Evolutionary conservation across 208 protist genomes (phyloP).

Genomic region (Wallacemonas rigidus): DNA sequence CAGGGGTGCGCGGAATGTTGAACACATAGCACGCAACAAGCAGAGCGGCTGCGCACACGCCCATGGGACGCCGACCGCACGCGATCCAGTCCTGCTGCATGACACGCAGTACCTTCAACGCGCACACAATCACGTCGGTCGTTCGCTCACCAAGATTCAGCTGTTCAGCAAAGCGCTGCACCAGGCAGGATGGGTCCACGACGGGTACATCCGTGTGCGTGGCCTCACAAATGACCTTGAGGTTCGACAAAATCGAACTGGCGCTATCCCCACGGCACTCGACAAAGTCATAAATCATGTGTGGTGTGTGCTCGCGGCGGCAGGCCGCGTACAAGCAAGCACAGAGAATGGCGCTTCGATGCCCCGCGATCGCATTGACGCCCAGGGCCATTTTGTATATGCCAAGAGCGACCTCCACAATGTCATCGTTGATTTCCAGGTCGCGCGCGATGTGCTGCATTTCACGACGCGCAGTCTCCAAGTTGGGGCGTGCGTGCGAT

Average conservation of each 20-base stretch:
- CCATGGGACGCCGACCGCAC: slow-evolving; percentile 86
- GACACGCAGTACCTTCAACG: slow-evolving; percentile 82
- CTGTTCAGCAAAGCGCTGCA: slow-evolving; percentile 86
- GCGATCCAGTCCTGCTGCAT: slow-evolving; percentile 94
- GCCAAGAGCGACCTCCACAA: slow-evolving; percentile 74
- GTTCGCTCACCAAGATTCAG: slow-evolving; percentile 77
- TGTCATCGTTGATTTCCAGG: slow-evolving; percentile 77
- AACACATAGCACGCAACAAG: slow-evolving; percentile 90
- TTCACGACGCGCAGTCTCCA: slow-evolving; percentile 79
- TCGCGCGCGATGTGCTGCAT: slow-evolving; percentile 78
- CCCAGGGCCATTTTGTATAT: slow-evolving; percentile 81
- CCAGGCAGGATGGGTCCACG: slow-evolving; percentile 84
- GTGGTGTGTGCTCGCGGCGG: slow-evolving; percentile 75
- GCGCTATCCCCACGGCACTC: slow-evolving; percentile 53
- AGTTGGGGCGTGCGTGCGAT: slow-evolving; percentile 52
- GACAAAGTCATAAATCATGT: slow-evolving; percentile 92
- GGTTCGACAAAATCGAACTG: slow-evolving; percentile 68
- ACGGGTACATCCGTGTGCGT: slow-evolving; percentile 86
- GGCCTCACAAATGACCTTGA: slow-evolving; percentile 74
- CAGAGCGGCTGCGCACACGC: slow-evolving; percentile 87
- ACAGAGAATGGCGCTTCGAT: slow-evolving; percentile 64
- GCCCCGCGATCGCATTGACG: slow-evolving; percentile 77
- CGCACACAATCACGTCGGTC: slow-evolving; percentile 75
- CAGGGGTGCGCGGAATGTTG: slow-evolving; percentile 67
- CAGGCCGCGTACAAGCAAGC: slow-evolving; percentile 89